These are phyloP conservation scores for Daldinia eschscholtzii DNA, from an alignment of 2,329 filamentous ascomycete species.

Conservation along the genomic window DNA sequence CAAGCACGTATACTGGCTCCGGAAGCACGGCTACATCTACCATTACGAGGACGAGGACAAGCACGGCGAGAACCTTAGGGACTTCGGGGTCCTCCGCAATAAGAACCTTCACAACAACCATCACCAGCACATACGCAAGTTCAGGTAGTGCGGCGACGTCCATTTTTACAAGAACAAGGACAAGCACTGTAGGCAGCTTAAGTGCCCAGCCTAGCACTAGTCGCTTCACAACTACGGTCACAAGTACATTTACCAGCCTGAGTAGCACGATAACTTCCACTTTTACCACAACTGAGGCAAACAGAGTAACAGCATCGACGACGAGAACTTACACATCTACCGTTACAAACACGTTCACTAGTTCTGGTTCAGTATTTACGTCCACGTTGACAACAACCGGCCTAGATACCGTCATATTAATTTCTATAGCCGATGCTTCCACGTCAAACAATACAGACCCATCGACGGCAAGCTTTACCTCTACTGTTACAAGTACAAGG, in stretches of 20 bases:
- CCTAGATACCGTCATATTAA: neutral
- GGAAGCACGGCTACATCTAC: neutral
- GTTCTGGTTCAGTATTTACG: conserved; percentile 14
- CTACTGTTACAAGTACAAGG: conserved; percentile 31
- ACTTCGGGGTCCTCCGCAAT: neutral
- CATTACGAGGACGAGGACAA: neutral
- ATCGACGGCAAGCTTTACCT: conserved; percentile 15
- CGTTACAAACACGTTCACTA: conserved; percentile 21
- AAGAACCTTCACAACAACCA: neutral
- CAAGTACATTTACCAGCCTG: neutral
- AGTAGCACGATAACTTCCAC: conserved; percentile 17
- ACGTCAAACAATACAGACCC: neutral
- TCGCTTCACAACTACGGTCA: conserved; percentile 7
- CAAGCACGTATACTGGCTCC: neutral
- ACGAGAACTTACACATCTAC: conserved; percentile 32
- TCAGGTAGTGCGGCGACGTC: conserved; percentile 19
- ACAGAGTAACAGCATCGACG: neutral
- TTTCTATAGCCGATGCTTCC: neutral
- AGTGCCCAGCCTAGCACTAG: neutral
- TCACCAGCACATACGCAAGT: conserved; percentile 24
- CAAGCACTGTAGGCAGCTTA: neutral
- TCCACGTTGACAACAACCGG: conserved; percentile 21
- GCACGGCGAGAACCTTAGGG: neutral
- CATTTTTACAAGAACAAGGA: conserved; percentile 15
- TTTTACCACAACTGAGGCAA: conserved; percentile 23